phyloP scores from a whole-genome alignment of 352 stramenopile genomes.

The Phytophthora ramorum region DNA sequence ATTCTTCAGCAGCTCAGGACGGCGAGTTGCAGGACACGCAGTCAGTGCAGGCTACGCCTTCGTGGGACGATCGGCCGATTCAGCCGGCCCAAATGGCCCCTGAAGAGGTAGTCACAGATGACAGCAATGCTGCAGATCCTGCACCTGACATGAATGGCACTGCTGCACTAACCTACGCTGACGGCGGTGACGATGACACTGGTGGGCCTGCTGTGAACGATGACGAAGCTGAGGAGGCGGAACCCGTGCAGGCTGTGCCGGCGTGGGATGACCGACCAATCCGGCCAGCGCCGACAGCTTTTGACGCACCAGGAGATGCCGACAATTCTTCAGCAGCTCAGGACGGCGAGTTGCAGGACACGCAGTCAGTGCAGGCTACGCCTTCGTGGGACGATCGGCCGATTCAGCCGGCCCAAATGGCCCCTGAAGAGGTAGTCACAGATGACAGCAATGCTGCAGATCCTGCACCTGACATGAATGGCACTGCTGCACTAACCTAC shows the following conservation, averaged over 20 bases:
- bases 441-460: background rate
- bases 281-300: background rate
- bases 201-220: background rate
- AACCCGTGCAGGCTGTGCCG: background rate
- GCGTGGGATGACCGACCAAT: slow-evolving; percentile 1
- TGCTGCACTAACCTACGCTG: background rate
- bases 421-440: background rate
- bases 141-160: background rate
- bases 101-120: background rate
- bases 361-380: background rate
- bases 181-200: background rate
- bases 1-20: no score
- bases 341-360: background rate
- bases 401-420: background rate
- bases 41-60: background rate
- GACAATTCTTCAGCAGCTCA: background rate
- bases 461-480: background rate
- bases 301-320: background rate
- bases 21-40: no score
- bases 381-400: slow-evolving; percentile 7
- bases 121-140: background rate
- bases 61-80: slow-evolving; percentile 7
- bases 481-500: background rate
- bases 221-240: background rate
- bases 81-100: background rate